Conservation (phyloP, 2,329 filamentous ascomycete genomes). For the Diaporthe ampelina region DNA sequence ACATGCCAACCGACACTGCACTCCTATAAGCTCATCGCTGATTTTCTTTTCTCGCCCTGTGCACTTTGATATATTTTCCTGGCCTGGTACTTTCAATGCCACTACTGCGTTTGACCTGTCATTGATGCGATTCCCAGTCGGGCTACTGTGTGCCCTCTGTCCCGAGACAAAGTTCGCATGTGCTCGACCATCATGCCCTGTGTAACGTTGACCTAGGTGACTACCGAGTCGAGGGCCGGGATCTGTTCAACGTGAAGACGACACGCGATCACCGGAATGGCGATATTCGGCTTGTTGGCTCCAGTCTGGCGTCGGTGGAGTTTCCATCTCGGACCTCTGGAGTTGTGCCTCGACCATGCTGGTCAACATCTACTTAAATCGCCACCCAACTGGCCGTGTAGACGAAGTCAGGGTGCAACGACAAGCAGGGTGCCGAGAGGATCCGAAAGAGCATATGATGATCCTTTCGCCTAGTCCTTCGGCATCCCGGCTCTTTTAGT, state of each 20-base stretch:
- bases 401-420: neutral
- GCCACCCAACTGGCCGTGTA: too few relatives aligned
- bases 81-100: neutral
- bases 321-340: neutral
- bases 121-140: neutral
- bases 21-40: fast-evolving
- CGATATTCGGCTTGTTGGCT: neutral
- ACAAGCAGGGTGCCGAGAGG: neutral
- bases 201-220: neutral
- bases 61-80: neutral
- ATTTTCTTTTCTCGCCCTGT: neutral
- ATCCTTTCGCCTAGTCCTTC: too few relatives aligned
- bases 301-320: neutral
- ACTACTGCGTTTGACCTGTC: neutral
- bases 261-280: neutral
- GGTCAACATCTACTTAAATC: neutral
- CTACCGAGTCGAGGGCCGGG: slow-evolving; percentile 9
- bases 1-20: too few relatives aligned
- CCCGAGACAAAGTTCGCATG: slow-evolving; percentile 27
- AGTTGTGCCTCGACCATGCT: neutral
- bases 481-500: too few relatives aligned
- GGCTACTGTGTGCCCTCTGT: neutral
- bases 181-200: slow-evolving; percentile 1
- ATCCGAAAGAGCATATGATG: fast-evolving
- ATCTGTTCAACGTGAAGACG: slow-evolving; percentile 14